Percentiles rank a stretch among this genome's conserved stretches.
Evolutionary conservation across 371 early-diverging fungal species (phyloP).

Genomic region (Rhizopus stolonifer): DNA sequence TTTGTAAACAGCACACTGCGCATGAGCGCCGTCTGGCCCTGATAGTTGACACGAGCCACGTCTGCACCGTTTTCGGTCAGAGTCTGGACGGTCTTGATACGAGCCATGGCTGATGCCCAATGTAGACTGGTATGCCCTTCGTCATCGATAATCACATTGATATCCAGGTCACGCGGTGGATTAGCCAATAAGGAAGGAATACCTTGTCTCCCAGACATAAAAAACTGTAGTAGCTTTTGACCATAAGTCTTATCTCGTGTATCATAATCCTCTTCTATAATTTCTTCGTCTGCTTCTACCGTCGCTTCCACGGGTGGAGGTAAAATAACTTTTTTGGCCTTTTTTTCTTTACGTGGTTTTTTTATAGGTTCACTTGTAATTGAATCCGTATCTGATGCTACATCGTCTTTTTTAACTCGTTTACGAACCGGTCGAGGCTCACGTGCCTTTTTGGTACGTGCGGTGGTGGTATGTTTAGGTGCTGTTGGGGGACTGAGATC

Average conservation of each 20-base stretch:
- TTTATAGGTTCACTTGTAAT: background rate
- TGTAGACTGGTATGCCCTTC: constrained; percentile 93
- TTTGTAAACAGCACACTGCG: constrained; percentile 87
- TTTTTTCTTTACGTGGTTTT: constrained; percentile 1
- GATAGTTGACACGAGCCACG: constrained; percentile 68
- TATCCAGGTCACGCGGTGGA: constrained; percentile 65
- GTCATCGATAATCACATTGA: constrained; percentile 88
- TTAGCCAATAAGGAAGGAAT: constrained; percentile 55
- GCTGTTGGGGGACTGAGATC: constrained; percentile 46
- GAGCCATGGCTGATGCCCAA: constrained; percentile 94
- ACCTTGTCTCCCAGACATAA: constrained; percentile 57
- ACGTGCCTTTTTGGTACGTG: constrained; percentile 15
- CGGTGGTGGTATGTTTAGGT: constrained; percentile 48
- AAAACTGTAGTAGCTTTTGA: constrained; percentile 51
- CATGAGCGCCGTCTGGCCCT: constrained; percentile 89
- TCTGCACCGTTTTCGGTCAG: constrained; percentile 80
- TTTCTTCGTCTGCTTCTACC: background rate
- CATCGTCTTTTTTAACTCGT: constrained; percentile 23
- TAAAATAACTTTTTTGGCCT: too few species aligned
- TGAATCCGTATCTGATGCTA: constrained; percentile 2
- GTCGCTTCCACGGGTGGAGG: background rate
- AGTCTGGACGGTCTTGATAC: constrained; percentile 70
- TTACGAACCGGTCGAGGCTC: constrained; percentile 23
- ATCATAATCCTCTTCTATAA: constrained; percentile 18
- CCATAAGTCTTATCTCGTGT: constrained; percentile 28